Evolutionary conservation across 208 protist genomes (phyloP).

Genomic region (Acanthamoeba quina): DNA sequence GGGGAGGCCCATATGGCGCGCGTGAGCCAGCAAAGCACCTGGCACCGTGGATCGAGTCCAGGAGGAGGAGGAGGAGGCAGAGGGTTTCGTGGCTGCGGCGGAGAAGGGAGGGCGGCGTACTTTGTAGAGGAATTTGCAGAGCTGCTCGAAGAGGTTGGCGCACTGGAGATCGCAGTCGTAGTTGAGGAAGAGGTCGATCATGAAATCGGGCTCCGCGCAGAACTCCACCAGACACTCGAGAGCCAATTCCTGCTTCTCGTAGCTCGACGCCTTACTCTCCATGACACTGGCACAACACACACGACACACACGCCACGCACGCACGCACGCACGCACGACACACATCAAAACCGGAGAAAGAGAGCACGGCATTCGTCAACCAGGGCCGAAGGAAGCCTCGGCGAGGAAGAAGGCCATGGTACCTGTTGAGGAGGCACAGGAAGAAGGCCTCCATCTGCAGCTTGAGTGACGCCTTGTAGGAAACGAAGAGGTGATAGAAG

Average conservation of each 20-base stretch:
- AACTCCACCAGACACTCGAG: constrained; percentile 84
- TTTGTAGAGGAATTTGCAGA: constrained; percentile 88
- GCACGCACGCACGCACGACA: neutral
- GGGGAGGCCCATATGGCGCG: too few species aligned
- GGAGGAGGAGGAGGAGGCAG: too few species aligned
- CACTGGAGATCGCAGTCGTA: constrained; percentile 88
- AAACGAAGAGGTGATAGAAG: constrained; percentile 44
- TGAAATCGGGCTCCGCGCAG: constrained; percentile 81
- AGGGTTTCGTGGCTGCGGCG: neutral
- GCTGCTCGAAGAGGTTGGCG: constrained; percentile 84
- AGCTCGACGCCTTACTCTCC: constrained; percentile 3
- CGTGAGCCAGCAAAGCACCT: too few species aligned
- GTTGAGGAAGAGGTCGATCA: constrained; percentile 87
- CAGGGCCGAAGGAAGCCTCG: too few species aligned
- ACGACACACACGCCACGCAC: neutral
- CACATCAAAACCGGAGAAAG: too few species aligned
- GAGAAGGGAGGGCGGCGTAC: constrained; percentile 18
- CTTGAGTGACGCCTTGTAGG: constrained; percentile 72
- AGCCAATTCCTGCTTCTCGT: constrained; percentile 81
- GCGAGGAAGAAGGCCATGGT: neutral
- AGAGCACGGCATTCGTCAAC: too few species aligned
- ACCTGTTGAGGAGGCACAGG: constrained; percentile 64
- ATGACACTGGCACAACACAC: constrained; percentile 26
- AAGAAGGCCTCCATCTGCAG: constrained; percentile 83
- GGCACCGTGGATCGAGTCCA: too few species aligned